A percentile compares a stretch with the other conserved stretches of the same genome.
Conservation (phyloP, 192 early-diverging fungal genomes). For the Chytriomyces confervae region DNA sequence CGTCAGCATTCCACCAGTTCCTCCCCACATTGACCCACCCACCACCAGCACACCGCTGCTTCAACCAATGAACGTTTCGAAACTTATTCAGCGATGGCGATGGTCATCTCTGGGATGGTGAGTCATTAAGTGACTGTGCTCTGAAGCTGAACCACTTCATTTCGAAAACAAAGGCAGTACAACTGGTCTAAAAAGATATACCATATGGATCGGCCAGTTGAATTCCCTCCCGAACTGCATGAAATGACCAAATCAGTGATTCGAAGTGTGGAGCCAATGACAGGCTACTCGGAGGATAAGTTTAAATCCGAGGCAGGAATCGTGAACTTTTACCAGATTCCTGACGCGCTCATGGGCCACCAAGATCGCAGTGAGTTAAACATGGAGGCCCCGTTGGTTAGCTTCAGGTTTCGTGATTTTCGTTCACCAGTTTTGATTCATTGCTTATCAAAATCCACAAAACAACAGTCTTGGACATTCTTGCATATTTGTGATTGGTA, state of each 20-base stretch:
- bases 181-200: constrained; percentile 81
- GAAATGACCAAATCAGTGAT: constrained; percentile 72
- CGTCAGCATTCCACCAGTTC: background rate
- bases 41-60: constrained; percentile 40
- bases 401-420: constrained; percentile 41
- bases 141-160: background rate
- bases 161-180: constrained; percentile 20
- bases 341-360: constrained; percentile 87
- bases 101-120: constrained; percentile 59
- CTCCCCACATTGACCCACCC: constrained; percentile 50
- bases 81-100: constrained; percentile 42
- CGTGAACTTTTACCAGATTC: constrained; percentile 88
- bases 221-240: constrained; percentile 73
- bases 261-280: constrained; percentile 59
- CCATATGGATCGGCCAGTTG: constrained; percentile 65
- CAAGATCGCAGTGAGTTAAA: constrained; percentile 91
- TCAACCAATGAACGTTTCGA: constrained; percentile 27
- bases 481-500: constrained; percentile 85
- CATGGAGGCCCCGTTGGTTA: constrained; percentile 79
- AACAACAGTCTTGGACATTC: constrained; percentile 67
- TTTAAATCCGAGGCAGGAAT: constrained; percentile 89
- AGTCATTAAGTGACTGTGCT: background rate
- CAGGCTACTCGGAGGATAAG: constrained; percentile 60
- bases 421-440: constrained; percentile 25
- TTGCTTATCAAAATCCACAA: background rate